Percentiles rank a stretch among this genome's conserved stretches.
phyloP scores from a whole-genome alignment of 352 stramenopile genomes.

The Globisporangium viniferum region DNA sequence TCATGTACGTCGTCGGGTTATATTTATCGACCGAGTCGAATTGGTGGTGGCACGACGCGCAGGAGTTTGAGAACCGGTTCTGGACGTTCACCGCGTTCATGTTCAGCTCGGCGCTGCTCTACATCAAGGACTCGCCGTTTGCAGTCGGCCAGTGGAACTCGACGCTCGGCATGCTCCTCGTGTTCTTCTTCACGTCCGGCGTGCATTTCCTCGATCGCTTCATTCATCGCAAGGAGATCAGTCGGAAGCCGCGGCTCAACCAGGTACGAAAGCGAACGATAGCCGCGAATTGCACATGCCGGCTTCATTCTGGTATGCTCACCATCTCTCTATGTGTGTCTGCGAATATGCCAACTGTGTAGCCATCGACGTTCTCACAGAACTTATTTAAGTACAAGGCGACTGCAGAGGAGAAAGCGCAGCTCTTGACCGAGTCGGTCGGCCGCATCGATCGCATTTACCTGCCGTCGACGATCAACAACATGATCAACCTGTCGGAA shows the following conservation, averaged over 20 bases:
- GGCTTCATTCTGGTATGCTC: conserved; percentile 1
- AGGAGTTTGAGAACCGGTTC: conserved; percentile 97
- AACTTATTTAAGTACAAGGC: conserved; percentile 84
- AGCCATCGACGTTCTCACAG: conserved; percentile 53
- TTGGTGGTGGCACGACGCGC: conserved; percentile 84
- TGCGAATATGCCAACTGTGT: background rate
- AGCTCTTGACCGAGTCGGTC: conserved; percentile 71
- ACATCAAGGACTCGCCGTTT: conserved; percentile 92
- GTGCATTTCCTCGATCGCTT: conserved; percentile 84
- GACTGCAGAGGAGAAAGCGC: conserved; percentile 76
- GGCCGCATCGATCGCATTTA: conserved; percentile 77
- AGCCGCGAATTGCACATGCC: background rate
- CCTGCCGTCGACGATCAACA: conserved; percentile 86
- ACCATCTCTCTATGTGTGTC: background rate
- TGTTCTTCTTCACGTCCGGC: conserved; percentile 73
- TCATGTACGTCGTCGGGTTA: conserved; percentile 79
- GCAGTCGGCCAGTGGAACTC: conserved; percentile 72
- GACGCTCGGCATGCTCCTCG: conserved; percentile 68
- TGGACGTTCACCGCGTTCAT: conserved; percentile 94
- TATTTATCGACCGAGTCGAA: conserved; percentile 83
- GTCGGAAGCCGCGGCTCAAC: conserved; percentile 52
- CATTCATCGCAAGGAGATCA: conserved; percentile 73
- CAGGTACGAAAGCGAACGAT: conserved; percentile 16
- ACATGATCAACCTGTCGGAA: conserved; percentile 80
- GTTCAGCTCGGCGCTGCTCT: conserved; percentile 92